Percentiles rank a stretch among this genome's conserved stretches.
Conservation (phyloP, 768 basidiomycete species). For the Rhodotorula diobovata region DNA sequence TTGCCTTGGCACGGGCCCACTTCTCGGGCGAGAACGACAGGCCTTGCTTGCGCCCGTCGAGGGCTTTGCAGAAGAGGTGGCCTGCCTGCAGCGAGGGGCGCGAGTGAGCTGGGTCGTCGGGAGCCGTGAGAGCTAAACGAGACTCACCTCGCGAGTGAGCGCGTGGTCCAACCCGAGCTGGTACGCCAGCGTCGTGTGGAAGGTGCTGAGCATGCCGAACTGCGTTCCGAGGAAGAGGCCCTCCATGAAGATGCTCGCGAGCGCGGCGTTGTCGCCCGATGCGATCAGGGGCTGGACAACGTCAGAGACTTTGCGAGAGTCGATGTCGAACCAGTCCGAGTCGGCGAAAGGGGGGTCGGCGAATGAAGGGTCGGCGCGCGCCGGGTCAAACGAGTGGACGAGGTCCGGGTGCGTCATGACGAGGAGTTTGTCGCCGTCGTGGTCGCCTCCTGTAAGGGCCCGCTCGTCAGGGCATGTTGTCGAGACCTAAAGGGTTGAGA, state of each 20-base stretch:
- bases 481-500: neutral
- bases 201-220: constrained; percentile 3
- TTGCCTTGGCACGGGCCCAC: constrained; percentile 6
- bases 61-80: constrained; percentile 30
- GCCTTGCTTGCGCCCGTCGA: constrained; percentile 36
- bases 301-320: neutral
- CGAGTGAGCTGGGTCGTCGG: neutral
- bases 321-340: constrained; percentile 28
- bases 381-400: neutral
- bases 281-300: constrained; percentile 4
- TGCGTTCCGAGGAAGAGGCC: constrained; percentile 5
- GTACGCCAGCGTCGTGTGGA: constrained; percentile 24
- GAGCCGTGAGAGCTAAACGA: neutral
- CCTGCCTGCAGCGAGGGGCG: neutral
- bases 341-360: constrained; percentile 34
- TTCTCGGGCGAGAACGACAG: constrained; percentile 12
- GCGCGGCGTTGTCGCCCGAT: neutral
- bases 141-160: constrained; percentile 13
- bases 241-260: constrained; percentile 17
- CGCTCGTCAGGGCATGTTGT: no score
- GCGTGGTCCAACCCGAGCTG: constrained; percentile 15
- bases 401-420: constrained; percentile 10
- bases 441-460: constrained; percentile 9
- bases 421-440: constrained; percentile 24
- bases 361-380: constrained; percentile 5